Conservation (phyloP, 331 rosid species). For the Erythrophleum ivorense region DNA sequence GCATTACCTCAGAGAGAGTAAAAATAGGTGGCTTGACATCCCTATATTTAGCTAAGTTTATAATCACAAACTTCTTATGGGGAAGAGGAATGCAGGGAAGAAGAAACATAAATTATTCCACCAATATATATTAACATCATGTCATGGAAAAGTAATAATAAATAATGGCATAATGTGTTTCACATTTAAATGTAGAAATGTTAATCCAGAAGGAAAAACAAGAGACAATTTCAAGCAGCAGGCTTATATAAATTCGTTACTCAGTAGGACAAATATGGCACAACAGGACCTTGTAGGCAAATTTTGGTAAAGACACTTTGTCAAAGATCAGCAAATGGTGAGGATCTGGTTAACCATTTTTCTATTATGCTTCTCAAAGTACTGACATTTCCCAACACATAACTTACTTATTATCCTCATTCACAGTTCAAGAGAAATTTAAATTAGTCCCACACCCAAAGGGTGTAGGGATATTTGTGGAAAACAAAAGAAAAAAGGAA, state of each 20-base stretch:
- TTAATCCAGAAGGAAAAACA: constrained; percentile 17
- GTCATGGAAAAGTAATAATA: no score
- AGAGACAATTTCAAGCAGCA: neutral
- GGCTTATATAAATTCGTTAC: no score
- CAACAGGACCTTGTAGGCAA: constrained; percentile 18
- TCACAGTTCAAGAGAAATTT: constrained; percentile 12
- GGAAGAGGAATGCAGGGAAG: no score
- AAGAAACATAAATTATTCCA: no score
- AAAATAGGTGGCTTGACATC: constrained; percentile 86
- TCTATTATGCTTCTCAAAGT: constrained; percentile 7
- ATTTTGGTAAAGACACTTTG: constrained; percentile 5
- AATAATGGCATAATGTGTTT: no score
- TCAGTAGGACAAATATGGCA: no score
- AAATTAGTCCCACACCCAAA: neutral
- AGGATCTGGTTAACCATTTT: neutral
- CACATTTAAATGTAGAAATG: constrained; percentile 13
- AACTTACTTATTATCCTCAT: constrained; percentile 4
- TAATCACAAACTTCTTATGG: neutral
- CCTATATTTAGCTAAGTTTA: constrained; percentile 46
- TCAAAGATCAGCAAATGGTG: neutral
- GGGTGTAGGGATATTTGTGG: no score
- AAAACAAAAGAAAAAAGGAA: no score
- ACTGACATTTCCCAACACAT: constrained; percentile 17
- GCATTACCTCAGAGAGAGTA: constrained; percentile 96
- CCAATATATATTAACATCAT: no score